These are phyloP conservation scores for Cicer pinnatifidum DNA, from an alignment of 306 rosid species.

Conservation along the genomic window DNA sequence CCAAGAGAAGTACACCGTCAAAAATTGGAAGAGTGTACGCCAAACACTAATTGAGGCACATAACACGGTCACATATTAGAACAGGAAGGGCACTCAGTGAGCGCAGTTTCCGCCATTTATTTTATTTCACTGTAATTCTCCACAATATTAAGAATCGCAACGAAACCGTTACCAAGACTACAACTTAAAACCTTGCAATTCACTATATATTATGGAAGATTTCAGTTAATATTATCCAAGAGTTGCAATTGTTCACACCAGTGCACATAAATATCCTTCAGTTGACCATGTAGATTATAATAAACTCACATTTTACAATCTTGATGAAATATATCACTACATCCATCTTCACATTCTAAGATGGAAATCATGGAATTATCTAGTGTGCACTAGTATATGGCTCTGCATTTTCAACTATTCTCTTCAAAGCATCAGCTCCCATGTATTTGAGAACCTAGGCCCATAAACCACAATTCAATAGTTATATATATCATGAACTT, in stretches of 20 bases:
- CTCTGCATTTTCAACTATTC: conserved; percentile 55
- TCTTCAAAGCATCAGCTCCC: conserved; percentile 60
- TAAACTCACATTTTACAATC: conserved; percentile 18
- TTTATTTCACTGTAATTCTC: no score
- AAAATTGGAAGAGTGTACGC: no score
- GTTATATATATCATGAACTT: not conserved
- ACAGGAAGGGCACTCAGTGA: no score
- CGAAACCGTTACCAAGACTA: not conserved
- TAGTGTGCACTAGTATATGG: conserved; percentile 41
- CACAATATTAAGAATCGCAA: no score
- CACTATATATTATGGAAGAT: not conserved
- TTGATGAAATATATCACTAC: conserved; percentile 21
- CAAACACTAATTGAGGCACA: no score
- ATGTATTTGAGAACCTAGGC: conserved; percentile 51
- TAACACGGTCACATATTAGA: no score
- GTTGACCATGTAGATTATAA: conserved; percentile 5
- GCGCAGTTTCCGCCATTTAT: no score
- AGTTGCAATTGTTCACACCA: conserved; percentile 7
- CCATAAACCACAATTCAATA: conserved; percentile 40
- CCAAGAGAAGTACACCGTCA: no score
- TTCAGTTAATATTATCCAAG: not conserved
- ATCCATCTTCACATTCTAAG: conserved; percentile 31
- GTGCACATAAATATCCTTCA: conserved; percentile 4
- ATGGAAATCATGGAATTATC: conserved; percentile 29
- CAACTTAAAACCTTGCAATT: not conserved